Evolutionary conservation across 225 moss, liverwort and hornwort species (phyloP).

Genomic region (Asterella californica): DNA sequence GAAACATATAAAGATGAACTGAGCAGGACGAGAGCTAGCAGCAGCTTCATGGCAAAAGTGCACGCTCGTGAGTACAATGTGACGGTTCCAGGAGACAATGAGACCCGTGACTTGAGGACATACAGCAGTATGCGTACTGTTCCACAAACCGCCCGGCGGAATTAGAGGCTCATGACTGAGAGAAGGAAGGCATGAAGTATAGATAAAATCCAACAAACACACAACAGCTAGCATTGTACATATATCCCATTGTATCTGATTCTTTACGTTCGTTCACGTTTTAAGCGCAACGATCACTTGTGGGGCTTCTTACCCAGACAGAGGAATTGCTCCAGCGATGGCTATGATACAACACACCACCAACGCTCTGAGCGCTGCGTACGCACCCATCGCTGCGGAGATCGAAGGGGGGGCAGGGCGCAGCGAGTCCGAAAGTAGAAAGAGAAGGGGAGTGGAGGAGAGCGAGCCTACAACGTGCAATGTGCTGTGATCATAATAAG

Average conservation of each 20-base stretch:
- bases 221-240: no score
- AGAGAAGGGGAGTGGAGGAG: neutral
- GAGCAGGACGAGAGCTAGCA: no score
- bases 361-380: conserved; percentile 5
- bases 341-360: conserved; percentile 11
- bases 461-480: neutral
- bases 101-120: no score
- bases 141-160: no score
- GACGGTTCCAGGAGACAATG: no score
- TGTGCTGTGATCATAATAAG: neutral
- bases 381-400: conserved; percentile 7
- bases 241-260: neutral
- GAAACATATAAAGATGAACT: no score
- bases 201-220: neutral
- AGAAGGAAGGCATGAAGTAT: neutral
- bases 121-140: no score
- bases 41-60: no score
- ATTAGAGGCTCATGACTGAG: no score
- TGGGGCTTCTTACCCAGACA: conserved; percentile 13
- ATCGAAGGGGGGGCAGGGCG: neutral
- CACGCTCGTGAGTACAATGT: no score
- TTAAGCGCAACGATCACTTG: neutral
- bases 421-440: neutral
- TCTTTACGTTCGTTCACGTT: neutral
- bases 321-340: conserved; percentile 2